Evolutionary conservation across 805 yeast species (phyloP).

Genomic region (Candida yuanshanica): DNA sequence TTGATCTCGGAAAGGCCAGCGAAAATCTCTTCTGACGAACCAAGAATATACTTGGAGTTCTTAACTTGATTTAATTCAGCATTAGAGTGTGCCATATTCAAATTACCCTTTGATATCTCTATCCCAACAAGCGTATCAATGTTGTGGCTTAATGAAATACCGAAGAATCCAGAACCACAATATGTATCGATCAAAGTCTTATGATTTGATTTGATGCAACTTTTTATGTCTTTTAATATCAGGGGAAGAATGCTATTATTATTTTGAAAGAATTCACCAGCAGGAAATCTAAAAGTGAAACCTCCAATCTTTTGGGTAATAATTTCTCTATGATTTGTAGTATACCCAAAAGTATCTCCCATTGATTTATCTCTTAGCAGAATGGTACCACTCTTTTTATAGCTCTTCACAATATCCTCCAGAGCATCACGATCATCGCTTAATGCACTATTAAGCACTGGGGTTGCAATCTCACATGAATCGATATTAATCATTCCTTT

Average conservation of each 20-base stretch:
- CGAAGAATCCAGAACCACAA: constrained; percentile 93
- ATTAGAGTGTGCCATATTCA: constrained; percentile 75
- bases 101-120: constrained; percentile 87
- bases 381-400: constrained; percentile 82
- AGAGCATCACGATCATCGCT: constrained; percentile 55
- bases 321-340: constrained; percentile 68
- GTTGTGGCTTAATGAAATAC: constrained; percentile 69
- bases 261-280: constrained; percentile 94
- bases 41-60: constrained; percentile 77
- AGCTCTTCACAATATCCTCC: constrained; percentile 33
- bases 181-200: constrained; percentile 88
- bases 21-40: constrained; percentile 88
- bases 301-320: constrained; percentile 71
- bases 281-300: constrained; percentile 77
- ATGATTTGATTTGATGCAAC: constrained; percentile 46
- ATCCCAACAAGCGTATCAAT: constrained; percentile 84
- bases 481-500: constrained; percentile 70
- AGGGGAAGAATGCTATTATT: constrained; percentile 85
- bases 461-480: constrained; percentile 84
- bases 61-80: constrained; percentile 64
- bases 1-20: constrained; percentile 40
- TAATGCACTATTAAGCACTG: constrained; percentile 69
- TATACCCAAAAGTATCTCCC: constrained; percentile 43
- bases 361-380: constrained; percentile 72
- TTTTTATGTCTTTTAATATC: constrained; percentile 72